Percentiles rank a stretch among this genome's conserved stretches.
phyloP scores from a whole-genome alignment of 2,329 filamentous ascomycete genomes.

The Penicillium sp. region DNA sequence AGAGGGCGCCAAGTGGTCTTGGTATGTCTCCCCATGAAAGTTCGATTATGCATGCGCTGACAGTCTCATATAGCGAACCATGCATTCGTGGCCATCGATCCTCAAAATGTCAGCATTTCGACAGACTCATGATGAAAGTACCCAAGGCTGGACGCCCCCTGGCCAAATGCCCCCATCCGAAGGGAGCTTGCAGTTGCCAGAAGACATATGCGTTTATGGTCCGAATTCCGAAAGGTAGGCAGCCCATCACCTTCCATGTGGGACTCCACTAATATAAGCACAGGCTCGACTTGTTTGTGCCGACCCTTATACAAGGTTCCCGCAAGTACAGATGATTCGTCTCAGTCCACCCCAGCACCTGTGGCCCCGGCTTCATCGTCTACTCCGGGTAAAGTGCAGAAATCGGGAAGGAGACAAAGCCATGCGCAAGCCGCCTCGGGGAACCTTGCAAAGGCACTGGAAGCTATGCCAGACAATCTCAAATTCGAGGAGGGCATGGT shows the following conservation, averaged over 20 bases:
- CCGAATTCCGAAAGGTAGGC: constrained; percentile 42
- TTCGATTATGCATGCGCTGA: constrained; percentile 4
- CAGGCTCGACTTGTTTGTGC: constrained; percentile 41
- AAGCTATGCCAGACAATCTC: constrained; percentile 25
- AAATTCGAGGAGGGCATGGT: constrained; percentile 18
- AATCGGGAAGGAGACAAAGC: constrained; percentile 31
- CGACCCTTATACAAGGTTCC: constrained; percentile 40
- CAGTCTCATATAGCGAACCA: constrained; percentile 37
- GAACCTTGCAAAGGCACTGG: constrained; percentile 33
- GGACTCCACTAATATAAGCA: constrained; percentile 10
- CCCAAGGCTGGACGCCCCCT: constrained; percentile 47
- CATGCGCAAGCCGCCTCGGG: constrained; percentile 33
- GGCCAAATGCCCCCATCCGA: constrained; percentile 46
- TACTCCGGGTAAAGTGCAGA: constrained; percentile 35
- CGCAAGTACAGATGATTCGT: constrained; percentile 11
- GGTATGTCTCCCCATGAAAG: constrained; percentile 29
- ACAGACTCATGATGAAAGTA: constrained; percentile 49
- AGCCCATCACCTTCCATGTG: neutral
- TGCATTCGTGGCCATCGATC: constrained; percentile 48
- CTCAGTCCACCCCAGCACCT: constrained; percentile 14
- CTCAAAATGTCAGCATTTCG: constrained; percentile 48
- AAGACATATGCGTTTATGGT: constrained; percentile 45
- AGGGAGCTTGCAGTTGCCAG: constrained; percentile 41
- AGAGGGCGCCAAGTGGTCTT: constrained; percentile 45
- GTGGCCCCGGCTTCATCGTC: constrained; percentile 22